Percentiles rank a stretch among this genome's conserved stretches.
These are phyloP conservation scores for Sporopachydermia lactativora DNA, from an alignment of 805 yeast genomes.

Conservation along the genomic window DNA sequence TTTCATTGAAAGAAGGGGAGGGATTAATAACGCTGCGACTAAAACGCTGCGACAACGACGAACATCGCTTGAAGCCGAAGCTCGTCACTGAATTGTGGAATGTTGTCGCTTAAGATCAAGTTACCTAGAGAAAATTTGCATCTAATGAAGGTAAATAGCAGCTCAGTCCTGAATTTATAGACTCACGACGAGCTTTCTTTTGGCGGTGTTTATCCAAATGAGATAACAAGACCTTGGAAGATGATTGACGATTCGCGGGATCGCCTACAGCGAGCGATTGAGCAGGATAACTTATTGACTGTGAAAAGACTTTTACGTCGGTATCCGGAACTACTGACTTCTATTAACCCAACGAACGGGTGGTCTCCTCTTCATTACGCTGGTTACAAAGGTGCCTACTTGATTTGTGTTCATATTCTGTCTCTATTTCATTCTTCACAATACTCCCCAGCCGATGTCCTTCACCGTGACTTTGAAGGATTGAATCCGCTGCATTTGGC, in stretches of 20 bases:
- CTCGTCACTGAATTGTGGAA: no score
- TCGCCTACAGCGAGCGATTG: constrained; percentile 56
- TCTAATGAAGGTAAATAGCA: no score
- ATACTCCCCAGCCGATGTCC: constrained; percentile 8
- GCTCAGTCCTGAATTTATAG: no score
- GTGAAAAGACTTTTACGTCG: constrained; percentile 52
- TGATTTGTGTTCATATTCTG: constrained; percentile 37
- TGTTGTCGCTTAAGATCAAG: no score
- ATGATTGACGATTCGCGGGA: constrained; percentile 45
- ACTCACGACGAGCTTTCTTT: no score
- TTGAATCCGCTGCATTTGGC: constrained; percentile 63
- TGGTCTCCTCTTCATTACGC: constrained; percentile 82
- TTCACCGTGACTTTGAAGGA: constrained; percentile 32
- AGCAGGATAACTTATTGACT: constrained; percentile 44
- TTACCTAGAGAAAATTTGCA: no score
- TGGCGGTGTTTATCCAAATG: no score
- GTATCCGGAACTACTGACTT: constrained; percentile 55
- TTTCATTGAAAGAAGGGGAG: no score
- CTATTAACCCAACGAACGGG: constrained; percentile 57
- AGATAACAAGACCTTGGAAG: background rate
- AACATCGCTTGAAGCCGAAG: no score
- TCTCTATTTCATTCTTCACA: background rate
- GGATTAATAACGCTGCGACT: no score
- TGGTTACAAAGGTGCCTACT: constrained; percentile 55
- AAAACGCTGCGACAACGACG: no score